Evolutionary conservation across 2,329 filamentous ascomycete species (phyloP).

Genomic region (Orbilia brochopaga): DNA sequence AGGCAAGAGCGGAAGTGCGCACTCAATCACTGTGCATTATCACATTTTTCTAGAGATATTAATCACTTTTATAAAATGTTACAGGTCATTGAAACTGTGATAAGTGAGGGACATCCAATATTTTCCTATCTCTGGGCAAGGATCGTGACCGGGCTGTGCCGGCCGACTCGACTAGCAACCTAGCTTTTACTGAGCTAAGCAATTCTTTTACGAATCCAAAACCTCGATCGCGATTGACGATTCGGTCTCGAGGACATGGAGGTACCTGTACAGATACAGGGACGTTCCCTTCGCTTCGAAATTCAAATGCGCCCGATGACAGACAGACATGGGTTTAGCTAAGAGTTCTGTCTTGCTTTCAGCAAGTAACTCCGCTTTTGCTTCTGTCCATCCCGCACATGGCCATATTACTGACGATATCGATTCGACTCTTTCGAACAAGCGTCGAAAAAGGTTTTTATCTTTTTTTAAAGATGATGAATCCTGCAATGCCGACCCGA

Average conservation of each 20-base stretch:
- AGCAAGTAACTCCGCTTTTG: neutral
- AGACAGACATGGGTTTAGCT: neutral
- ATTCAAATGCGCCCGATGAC: conserved; percentile 5
- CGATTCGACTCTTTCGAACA: conserved; percentile 12
- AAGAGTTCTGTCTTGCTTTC: neutral
- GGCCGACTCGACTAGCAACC: no score
- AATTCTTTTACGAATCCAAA: conserved; percentile 7
- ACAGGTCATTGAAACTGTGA: conserved; percentile 26
- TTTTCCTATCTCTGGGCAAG: conserved; percentile 11
- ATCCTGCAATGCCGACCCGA: conserved; percentile 38
- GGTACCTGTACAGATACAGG: conserved; percentile 42
- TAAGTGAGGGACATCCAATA: conserved; percentile 10
- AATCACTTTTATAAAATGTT: conserved; percentile 36
- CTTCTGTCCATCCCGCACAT: conserved; percentile 30
- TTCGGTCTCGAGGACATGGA: neutral
- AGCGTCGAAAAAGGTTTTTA: conserved; percentile 3
- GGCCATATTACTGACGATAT: conserved; percentile 38
- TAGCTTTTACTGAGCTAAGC: no score
- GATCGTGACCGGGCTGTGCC: neutral
- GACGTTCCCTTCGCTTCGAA: neutral
- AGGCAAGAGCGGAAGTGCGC: conserved; percentile 49
- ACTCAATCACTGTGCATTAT: conserved; percentile 20
- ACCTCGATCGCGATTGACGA: neutral
- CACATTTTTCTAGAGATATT: neutral
- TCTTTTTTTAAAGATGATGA: no score